Base-by-base conservation (phyloP, 352 stramenopile species). In the Globisporangium perplexum region DNA sequence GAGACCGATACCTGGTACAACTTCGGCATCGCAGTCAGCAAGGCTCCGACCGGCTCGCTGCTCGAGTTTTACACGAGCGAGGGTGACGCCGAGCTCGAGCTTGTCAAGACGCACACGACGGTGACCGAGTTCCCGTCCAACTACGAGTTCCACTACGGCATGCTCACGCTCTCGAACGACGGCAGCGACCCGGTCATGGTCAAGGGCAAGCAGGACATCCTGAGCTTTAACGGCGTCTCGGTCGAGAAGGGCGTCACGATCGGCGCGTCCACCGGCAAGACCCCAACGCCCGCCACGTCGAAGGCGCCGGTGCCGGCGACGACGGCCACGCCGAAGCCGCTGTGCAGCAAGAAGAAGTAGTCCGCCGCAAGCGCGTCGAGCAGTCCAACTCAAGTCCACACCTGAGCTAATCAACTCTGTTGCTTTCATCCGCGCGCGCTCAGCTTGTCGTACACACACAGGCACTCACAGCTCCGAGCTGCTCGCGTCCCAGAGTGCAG, bases 61-160 rank as follows among this genome's bases (percentile, higher is more conserved):
- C 36, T 83, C 20, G 53, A 56, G 20, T 53, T 88, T 22, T 86
- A 88, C 73, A 71, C 64, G 53, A 84, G 71, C 56, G 66, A 74
- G 23, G 74, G 73, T 26, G 63, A 68, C 55, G 62, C 57, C 15
- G 64, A 48, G 4, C 64, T 86, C 22, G 66, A 63, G 23, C 62
- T 83, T 33, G 71, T 59, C 36, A 79, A 65, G 50, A 72, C 64
- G 68, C 56, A 76, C 49, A 60, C 59, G 7, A 53, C 66, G 12
- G 51, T 63, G 24, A 65, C 38, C 15, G 54, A 2, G 68, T 74
- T 46, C 62, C 55, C 7, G 60, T 72, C 57, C 23, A 63, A 66
- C 66, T 75, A 82, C 53, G 74, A 88, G 64, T 79, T 85, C 53
- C 74, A 88, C 65, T 76, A 82, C 42, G 77, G 74, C 42, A 64